Conservation (phyloP, 768 basidiomycete species). For the Agrocybe praecox region DNA sequence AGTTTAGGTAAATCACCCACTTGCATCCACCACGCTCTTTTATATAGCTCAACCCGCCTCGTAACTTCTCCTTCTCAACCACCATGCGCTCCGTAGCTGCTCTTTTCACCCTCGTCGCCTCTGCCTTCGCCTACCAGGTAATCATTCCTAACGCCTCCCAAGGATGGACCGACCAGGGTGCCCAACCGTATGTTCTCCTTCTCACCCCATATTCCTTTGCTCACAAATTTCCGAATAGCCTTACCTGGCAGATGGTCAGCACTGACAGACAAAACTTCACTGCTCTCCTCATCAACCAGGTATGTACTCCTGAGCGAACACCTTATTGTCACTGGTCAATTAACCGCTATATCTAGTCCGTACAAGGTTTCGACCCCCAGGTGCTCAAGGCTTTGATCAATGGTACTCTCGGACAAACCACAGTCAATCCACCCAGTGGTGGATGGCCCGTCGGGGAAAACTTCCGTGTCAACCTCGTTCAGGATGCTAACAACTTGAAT, state of each 20-base stretch:
- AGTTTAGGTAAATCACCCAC: not conserved
- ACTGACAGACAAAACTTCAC: constrained; percentile 75
- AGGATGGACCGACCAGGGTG: constrained; percentile 61
- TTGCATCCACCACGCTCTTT: not conserved
- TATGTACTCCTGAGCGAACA: constrained; percentile 25
- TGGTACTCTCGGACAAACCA: constrained; percentile 40
- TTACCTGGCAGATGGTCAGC: constrained; percentile 65
- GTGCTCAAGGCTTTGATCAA: constrained; percentile 59
- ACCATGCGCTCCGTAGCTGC: constrained; percentile 47
- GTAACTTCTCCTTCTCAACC: constrained; percentile 16
- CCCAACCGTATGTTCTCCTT: constrained; percentile 40
- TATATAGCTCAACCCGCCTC: constrained; percentile 12
- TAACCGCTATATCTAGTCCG: constrained; percentile 29
- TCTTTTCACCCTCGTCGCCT: constrained; percentile 48
- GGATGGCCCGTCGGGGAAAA: constrained; percentile 63
- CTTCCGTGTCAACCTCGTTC: constrained; percentile 77
- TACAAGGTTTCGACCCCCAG: constrained; percentile 36
- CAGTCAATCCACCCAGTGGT: constrained; percentile 55
- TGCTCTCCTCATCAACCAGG: constrained; percentile 66
- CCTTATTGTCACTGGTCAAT: not conserved
- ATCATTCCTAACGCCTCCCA: constrained; percentile 44
- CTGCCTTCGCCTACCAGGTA: constrained; percentile 67
- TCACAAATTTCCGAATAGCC: constrained; percentile 22
- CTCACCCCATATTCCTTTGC: not conserved
- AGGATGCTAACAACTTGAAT: constrained; percentile 43